phyloP scores from a whole-genome alignment of 2,329 filamentous ascomycete genomes.

The Diaporthe citri region DNA sequence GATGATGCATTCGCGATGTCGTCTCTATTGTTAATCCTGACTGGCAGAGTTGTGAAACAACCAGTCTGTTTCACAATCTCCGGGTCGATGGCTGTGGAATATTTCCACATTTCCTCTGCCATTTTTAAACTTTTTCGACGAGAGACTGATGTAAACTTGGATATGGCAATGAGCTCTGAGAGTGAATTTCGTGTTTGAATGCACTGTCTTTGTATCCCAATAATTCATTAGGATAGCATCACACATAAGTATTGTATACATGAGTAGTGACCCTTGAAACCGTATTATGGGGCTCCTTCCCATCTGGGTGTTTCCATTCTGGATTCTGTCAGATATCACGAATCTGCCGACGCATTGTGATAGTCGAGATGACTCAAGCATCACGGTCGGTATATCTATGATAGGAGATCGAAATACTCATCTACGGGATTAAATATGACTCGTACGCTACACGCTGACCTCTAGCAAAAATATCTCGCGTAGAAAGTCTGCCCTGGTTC shows the following conservation, averaged over 20 bases:
- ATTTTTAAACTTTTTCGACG: background rate
- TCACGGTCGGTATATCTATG: background rate
- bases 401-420: background rate
- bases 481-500: background rate
- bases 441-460: background rate
- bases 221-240: background rate
- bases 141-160: background rate
- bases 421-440: background rate
- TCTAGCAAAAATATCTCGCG: background rate
- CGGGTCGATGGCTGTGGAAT: background rate
- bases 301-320: background rate
- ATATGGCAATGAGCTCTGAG: background rate
- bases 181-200: background rate
- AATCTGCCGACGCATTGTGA: background rate
- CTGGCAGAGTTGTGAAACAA: conserved; percentile 17
- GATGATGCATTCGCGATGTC: conserved; percentile 3
- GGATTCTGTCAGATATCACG: background rate
- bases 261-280: background rate
- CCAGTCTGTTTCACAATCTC: background rate
- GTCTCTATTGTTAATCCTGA: background rate
- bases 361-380: background rate
- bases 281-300: background rate
- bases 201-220: background rate
- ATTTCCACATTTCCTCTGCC: conserved; percentile 3
- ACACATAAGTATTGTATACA: background rate